Percentiles rank a stretch among this genome's conserved stretches.
Evolutionary conservation across 345 rosid genomes (phyloP).

Genomic region (Triadica sebifera): DNA sequence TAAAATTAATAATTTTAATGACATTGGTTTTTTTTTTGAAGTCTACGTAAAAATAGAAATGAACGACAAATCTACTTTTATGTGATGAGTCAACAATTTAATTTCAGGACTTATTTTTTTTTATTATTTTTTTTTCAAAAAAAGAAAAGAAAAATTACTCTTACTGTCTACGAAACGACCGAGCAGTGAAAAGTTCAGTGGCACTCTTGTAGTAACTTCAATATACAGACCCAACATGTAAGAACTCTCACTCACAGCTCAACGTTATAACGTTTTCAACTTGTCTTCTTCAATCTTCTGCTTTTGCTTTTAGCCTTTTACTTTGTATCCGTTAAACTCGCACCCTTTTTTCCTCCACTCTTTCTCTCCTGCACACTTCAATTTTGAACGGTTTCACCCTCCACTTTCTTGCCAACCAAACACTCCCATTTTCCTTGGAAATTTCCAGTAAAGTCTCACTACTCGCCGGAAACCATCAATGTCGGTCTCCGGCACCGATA

Average conservation of each 20-base stretch:
- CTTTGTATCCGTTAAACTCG: slow-evolving; percentile 34
- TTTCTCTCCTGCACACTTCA: slow-evolving; percentile 1
- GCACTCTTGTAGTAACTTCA: slow-evolving; percentile 24
- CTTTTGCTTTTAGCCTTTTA: not conserved
- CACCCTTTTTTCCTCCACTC: not conserved
- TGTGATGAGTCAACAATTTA: too few relatives aligned
- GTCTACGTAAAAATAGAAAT: too few relatives aligned
- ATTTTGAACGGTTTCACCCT: not conserved
- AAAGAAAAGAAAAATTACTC: too few relatives aligned
- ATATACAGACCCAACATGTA: slow-evolving; percentile 12
- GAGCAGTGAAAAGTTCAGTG: slow-evolving; percentile 10
- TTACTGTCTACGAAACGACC: too few relatives aligned
- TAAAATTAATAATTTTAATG: too few relatives aligned
- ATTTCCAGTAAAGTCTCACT: slow-evolving; percentile 11
- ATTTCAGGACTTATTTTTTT: too few relatives aligned
- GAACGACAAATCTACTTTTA: too few relatives aligned
- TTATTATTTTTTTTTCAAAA: too few relatives aligned
- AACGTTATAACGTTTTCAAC: slow-evolving; percentile 5
- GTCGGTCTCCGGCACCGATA: slow-evolving; percentile 43
- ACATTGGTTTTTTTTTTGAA: too few relatives aligned
- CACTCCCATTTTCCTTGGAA: not conserved
- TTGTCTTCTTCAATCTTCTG: slow-evolving; percentile 3
- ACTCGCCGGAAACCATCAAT: slow-evolving; percentile 38
- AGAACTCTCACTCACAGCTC: not conserved
- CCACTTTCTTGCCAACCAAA: slow-evolving; percentile 15